Evolutionary conservation across 805 yeast species (phyloP).

Genomic region (Brettanomyces custersianus): DNA sequence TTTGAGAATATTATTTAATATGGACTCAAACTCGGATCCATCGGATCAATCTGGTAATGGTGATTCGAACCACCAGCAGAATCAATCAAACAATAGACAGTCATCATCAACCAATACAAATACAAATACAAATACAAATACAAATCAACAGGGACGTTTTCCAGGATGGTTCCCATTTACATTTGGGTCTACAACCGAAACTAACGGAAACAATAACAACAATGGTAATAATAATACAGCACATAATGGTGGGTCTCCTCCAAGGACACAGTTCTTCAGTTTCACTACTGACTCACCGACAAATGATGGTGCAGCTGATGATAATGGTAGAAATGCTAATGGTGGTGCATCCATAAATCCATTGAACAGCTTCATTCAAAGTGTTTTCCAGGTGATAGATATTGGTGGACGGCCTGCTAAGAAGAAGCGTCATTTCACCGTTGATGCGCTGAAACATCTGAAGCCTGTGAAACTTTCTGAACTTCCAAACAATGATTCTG

Average conservation of each 20-base stretch:
- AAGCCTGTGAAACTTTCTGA: conserved; percentile 18
- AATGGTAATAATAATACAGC: neutral
- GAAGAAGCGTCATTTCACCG: conserved; percentile 19
- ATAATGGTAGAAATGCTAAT: neutral
- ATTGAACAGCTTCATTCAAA: neutral
- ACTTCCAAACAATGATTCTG: conserved; percentile 20
- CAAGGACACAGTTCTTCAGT: conserved; percentile 1
- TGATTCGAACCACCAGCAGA: too few relatives aligned
- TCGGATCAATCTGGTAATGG: too few relatives aligned
- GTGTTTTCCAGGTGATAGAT: neutral
- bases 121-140: too few relatives aligned
- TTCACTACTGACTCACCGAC: neutral
- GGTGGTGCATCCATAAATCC: too few relatives aligned
- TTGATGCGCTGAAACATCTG: conserved; percentile 25
- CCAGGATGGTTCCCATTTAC: too few relatives aligned
- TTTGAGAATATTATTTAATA: too few relatives aligned
- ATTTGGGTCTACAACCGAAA: too few relatives aligned
- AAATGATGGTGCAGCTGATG: neutral
- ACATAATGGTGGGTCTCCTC: neutral
- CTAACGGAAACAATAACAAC: neutral
- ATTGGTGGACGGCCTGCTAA: conserved; percentile 4
- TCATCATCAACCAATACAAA: too few relatives aligned
- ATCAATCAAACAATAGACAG: too few relatives aligned
- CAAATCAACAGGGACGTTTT: too few relatives aligned
- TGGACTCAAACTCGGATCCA: too few relatives aligned